Base-by-base conservation (phyloP, 768 basidiomycete genomes). In the Lactarius psammicola region DNA sequence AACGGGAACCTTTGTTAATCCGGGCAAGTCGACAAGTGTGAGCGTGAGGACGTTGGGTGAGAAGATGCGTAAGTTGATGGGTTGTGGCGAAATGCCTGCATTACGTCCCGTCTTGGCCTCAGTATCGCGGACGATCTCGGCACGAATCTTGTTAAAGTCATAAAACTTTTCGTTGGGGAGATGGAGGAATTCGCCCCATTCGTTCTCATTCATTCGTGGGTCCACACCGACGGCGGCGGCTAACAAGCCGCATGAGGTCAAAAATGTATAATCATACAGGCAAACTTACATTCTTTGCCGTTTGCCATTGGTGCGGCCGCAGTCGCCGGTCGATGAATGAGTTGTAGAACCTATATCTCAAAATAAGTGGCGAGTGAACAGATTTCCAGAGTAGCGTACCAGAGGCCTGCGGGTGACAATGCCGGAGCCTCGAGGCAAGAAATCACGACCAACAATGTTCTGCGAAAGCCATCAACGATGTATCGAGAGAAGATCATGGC, bases 141-240 rank as follows among this genome's bases (percentile, higher is more conserved):
- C 92, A 64, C 96, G 83, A 75, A 98, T 97, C 82, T 97, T 95
- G 77, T 87, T 83, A 79, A 99, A 99, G 80, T 99, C 96, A 76
- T 89, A 93, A 78, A 98, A 95, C 79, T 98, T 99, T 80, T 98
- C 92, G 66, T 92, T 91, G 0, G 96, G 97, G 44, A 98, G 84
- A 72, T 95, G 94, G 34, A 98, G 81, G 83, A 99, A 99, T 78
- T 99, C 97, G 71, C 96, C 97, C 97, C 97, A 99, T 77, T 98
- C 97, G 71, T 97, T 87, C 62, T 87, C 81, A 75, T 98, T 98
- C 77, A 90, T 92, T 33, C 85, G 80, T 67, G 89, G 87, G 78
- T 92, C 91, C 34, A 77, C 74, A 13, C 80, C 80, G 70, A 82
- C 80, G 59, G 83, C 83, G 58, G 40, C 33, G 8, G 66, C 65